Evolutionary conservation across 306 rosid genomes (phyloP).

Genomic region (Astragalus membranaceus): DNA sequence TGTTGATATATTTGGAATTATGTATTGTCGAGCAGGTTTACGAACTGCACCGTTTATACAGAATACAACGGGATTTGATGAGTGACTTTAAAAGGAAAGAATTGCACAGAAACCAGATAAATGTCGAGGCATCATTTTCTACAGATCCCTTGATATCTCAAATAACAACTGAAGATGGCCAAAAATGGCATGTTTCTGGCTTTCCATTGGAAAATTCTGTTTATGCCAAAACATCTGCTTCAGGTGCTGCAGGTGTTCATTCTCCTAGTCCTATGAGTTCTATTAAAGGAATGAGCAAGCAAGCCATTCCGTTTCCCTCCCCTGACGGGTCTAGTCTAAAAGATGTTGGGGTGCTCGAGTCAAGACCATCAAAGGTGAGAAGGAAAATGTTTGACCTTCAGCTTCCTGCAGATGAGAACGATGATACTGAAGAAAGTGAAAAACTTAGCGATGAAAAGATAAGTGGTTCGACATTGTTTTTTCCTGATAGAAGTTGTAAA

Average conservation of each 20-base stretch:
- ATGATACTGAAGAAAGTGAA: constrained; percentile 84
- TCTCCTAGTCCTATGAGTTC: constrained; percentile 57
- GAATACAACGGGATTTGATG: constrained; percentile 89
- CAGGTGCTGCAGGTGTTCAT: constrained; percentile 61
- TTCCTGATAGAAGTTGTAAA: constrained; percentile 38
- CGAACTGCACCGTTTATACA: constrained; percentile 85
- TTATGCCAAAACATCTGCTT: constrained; percentile 41
- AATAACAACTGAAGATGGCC: constrained; percentile 47
- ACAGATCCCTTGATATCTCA: constrained; percentile 63
- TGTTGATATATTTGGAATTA: constrained; percentile 15
- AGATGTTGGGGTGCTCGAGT: constrained; percentile 63
- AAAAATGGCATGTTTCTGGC: constrained; percentile 50
- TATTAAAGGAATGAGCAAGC: constrained; percentile 42
- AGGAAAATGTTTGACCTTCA: constrained; percentile 83
- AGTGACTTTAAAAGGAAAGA: constrained; percentile 60
- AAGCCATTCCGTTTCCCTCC: constrained; percentile 41
- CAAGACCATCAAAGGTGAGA: constrained; percentile 70
- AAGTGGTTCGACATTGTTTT: constrained; percentile 31
- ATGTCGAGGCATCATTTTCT: constrained; percentile 54
- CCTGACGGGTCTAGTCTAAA: constrained; percentile 54
- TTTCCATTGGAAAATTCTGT: constrained; percentile 46
- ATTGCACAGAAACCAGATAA: constrained; percentile 41
- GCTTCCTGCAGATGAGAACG: constrained; percentile 78
- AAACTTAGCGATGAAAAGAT: constrained; percentile 53
- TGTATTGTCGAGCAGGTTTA: constrained; percentile 51